A percentile compares a stretch with the other conserved stretches of the same genome.
phyloP scores from a whole-genome alignment of 2,329 filamentous ascomycete species.

The Dothistroma pini region DNA sequence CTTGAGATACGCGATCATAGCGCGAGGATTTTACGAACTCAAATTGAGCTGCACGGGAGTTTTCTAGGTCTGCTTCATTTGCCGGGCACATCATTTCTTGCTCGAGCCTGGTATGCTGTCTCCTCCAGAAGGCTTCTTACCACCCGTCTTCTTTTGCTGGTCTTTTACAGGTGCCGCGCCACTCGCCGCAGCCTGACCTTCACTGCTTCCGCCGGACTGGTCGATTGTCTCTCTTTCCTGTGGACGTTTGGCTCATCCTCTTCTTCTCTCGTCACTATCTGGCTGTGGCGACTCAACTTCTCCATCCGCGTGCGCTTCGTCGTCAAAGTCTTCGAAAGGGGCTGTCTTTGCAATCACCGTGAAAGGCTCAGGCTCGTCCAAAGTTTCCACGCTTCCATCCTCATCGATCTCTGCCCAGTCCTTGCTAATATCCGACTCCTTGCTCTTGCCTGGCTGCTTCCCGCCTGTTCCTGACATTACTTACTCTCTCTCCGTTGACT shows the following conservation, averaged over 20 bases:
- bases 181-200: background rate
- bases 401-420: background rate
- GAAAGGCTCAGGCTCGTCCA: background rate
- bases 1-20: too few species aligned
- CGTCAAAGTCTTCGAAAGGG: background rate
- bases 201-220: background rate
- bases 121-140: background rate
- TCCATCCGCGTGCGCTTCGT: background rate
- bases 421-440: background rate
- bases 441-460: background rate
- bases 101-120: background rate
- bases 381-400: background rate
- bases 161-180: background rate
- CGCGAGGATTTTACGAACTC: too few species aligned
- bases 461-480: background rate
- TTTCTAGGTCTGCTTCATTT: background rate
- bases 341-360: background rate
- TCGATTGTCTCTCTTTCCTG: background rate
- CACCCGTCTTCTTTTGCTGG: background rate
- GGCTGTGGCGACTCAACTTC: background rate
- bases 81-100: background rate
- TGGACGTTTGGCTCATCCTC: background rate
- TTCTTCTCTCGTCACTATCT: background rate
- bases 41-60: background rate
- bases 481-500: background rate